These are phyloP conservation scores for Amanita exitialis DNA, from an alignment of 768 basidiomycete genomes.

Conservation along the genomic window DNA sequence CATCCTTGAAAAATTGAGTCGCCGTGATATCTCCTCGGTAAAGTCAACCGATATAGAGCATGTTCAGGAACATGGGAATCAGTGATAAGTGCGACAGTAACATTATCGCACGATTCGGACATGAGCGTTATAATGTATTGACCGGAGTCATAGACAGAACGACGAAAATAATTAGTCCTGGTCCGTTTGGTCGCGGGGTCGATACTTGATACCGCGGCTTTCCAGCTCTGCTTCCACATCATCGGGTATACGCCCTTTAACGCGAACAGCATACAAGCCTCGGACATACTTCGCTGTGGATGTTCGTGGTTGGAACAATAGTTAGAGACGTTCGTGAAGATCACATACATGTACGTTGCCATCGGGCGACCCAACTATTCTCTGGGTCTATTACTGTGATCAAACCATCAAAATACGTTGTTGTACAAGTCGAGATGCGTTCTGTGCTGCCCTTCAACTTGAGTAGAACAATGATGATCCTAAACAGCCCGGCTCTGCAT, in stretches of 20 bases:
- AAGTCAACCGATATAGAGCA: neutral
- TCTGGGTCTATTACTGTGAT: conserved; percentile 83
- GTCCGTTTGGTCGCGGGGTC: conserved; percentile 76
- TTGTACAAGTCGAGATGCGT: conserved; percentile 78
- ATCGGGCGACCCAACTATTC: conserved; percentile 90
- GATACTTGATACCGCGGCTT: conserved; percentile 68
- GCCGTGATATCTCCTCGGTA: neutral
- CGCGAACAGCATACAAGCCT: conserved; percentile 90
- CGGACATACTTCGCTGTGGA: conserved; percentile 74
- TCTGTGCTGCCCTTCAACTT: conserved; percentile 88
- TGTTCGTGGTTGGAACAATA: neutral
- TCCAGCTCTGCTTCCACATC: conserved; percentile 79
- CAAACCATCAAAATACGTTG: conserved; percentile 86
- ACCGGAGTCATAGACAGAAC: neutral
- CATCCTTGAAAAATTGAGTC: too few species aligned
- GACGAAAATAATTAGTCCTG: conserved; percentile 37
- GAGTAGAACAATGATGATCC: neutral
- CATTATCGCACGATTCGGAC: neutral
- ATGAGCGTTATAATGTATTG: neutral
- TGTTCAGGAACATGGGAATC: neutral
- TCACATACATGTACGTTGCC: conserved; percentile 84
- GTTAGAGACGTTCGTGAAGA: conserved; percentile 2
- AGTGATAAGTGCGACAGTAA: neutral
- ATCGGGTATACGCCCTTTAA: conserved; percentile 77
- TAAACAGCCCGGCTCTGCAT: neutral